These are phyloP conservation scores for Scheffersomyces stipitis DNA, from an alignment of 805 yeast species.

Conservation along the genomic window DNA sequence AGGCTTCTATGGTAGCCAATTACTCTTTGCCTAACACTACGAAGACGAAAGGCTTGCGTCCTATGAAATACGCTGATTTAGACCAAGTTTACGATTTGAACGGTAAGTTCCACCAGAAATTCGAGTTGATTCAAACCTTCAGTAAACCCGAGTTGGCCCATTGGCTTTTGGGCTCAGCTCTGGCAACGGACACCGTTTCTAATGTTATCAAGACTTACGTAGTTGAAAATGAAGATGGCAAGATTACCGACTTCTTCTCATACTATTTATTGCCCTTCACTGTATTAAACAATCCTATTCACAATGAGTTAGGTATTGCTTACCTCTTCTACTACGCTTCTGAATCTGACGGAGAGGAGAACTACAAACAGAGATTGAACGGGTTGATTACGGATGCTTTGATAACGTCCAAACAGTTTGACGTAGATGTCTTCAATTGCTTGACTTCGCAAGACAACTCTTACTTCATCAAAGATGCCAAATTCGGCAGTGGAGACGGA, in stretches of 20 bases:
- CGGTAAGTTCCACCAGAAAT: slow-evolving; percentile 61
- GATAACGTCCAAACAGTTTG: slow-evolving; percentile 62
- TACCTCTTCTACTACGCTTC: slow-evolving; percentile 89
- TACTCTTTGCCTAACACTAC: slow-evolving; percentile 57
- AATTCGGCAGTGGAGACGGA: slow-evolving; percentile 95
- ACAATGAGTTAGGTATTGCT: slow-evolving; percentile 76
- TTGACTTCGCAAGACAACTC: slow-evolving; percentile 88
- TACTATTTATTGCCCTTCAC: slow-evolving; percentile 88
- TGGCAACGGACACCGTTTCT: slow-evolving; percentile 21
- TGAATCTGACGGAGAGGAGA: slow-evolving; percentile 47
- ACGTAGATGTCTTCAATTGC: slow-evolving; percentile 92
- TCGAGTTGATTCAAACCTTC: slow-evolving; percentile 72
- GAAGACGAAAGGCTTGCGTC: slow-evolving; percentile 54
- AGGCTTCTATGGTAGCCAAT: slow-evolving; percentile 61
- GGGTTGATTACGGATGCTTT: slow-evolving; percentile 71
- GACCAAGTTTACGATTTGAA: slow-evolving; percentile 63
- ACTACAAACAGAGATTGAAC: slow-evolving; percentile 58
- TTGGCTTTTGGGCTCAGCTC: slow-evolving; percentile 66
- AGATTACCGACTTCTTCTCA: slow-evolving; percentile 84
- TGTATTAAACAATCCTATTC: slow-evolving; percentile 63
- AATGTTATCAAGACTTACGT: slow-evolving; percentile 77
- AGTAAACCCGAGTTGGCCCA: slow-evolving; percentile 69
- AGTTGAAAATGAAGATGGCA: slow-evolving; percentile 61
- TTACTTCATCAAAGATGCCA: slow-evolving; percentile 73
- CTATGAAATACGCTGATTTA: slow-evolving; percentile 58